Evolutionary conservation across 805 yeast species (phyloP), one percentile per base, ranked within the genome.

Genomic region (Saccharomycopsis fermentans): DNA sequence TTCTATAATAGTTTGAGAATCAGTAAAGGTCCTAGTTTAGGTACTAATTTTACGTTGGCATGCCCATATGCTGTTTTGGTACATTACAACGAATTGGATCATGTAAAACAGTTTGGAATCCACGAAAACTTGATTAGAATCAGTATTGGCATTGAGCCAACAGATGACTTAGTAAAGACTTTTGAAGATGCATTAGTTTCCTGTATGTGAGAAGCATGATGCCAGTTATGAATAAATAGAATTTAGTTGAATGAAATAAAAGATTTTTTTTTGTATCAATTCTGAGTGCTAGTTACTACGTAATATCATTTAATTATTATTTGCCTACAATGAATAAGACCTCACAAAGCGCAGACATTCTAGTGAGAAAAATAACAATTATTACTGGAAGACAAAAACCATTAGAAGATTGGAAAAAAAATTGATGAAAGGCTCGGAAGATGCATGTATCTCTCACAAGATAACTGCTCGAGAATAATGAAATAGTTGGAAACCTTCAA

Each of bases 11-110:
- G 81, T 6, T 78, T 83, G 39, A 74, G 77, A 54, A 71, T 87
- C 62, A 86, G 89, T 61, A 91, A 91, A 72, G 96, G 97, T 1
- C 97, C 97, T 2, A 85, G 94, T 16, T 77, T 90, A 64, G 97
- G 97, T 12, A 89, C 96, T 0, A 90, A 87, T 71, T 88, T 89
- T 73, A 86, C 96, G 0, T 74, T 90, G 65, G 90, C 90, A 4
- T 90, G 96, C 68, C 97, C 97, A 8, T 91, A 91, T 71, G 79
- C 96, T 6, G 80, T 91, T 53, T 75, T 91, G 60, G 96, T 96
- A 2, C 96, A 90, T 69, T 89, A 82, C 70, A 78, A 76, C 57
- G 96, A 90, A 70, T 72, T 90, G 58, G 92, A 88, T 60, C 90
- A 83, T 66, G 84, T 87, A 24, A 87, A 79, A 55, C 74, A 81